Base-by-base conservation (phyloP, 345 rosid species). In the Lenwebbia sp. region DNA sequence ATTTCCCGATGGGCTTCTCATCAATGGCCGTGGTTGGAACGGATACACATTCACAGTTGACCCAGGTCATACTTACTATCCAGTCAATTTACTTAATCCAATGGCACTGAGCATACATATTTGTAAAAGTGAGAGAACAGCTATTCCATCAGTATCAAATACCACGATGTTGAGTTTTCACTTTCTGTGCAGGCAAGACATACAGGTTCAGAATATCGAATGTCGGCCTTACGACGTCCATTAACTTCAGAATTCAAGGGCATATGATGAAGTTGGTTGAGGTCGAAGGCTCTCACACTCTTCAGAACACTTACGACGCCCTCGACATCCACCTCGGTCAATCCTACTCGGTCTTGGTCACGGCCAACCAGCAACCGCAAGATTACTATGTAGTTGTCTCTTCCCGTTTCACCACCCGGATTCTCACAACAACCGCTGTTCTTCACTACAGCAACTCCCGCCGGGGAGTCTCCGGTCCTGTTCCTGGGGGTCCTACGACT, bases 271-370 rank as follows among this genome's bases (percentile, higher is more conserved):
- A 94, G 90, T 87, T 97, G 78, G 90, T 97, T 17, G 99, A 97
- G 90, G 98, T 94, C 2, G 99, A 97, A 90, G 99, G 99, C 52
- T 94, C 98, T 41, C 99, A 97, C 87, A 95, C 99, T 10, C 83
- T 95, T 37, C 99, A 97, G 87, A 95, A 89, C 87, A 89, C 90
- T 54, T 95, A 94, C 60, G 65, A 91, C 13, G 89, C 95, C 84
- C 93, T 97, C 12, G 99, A 97, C 84, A 85, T 97, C 89, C 99
- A 97, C 88, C 91, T 95, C 1, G 99, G 99, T 28, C 99, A 97
- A 88, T 93, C 98, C 37, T 97, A 92, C 85, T 97, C 99, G 23
- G 95, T 97, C 84, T 92, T 97, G 55, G 93, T 97, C 83, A 96
- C 96, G 1, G 96, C 97, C n/a, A 91, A 97, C 82, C 94, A 96